phyloP scores from a whole-genome alignment of 164 flowering plant genomes.

The Magnolia changhungtana region DNA sequence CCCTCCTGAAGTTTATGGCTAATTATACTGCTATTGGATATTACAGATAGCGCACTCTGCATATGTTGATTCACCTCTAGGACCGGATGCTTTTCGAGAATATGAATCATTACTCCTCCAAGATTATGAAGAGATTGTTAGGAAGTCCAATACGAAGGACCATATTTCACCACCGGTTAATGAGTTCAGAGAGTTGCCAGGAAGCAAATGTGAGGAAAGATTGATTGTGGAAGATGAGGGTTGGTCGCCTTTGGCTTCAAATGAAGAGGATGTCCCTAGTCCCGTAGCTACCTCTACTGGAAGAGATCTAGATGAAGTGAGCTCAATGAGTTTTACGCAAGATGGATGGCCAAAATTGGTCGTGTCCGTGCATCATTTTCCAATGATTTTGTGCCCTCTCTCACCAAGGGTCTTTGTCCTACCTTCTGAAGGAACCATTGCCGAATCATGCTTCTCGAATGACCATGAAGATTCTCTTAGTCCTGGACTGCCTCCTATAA shows the following conservation, averaged over 20 bases:
- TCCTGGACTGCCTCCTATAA: conserved; percentile 81
- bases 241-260: conserved; percentile 44
- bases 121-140: conserved; percentile 83
- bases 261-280: conserved; percentile 36
- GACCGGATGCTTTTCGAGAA: conserved; percentile 94
- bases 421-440: conserved; percentile 88
- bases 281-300: conserved; percentile 30
- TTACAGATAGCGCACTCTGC: conserved; percentile 77
- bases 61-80: conserved; percentile 89
- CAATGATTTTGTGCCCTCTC: conserved; percentile 81
- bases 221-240: conserved; percentile 51
- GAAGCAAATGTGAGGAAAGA: conserved; percentile 22
- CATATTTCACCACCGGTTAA: conserved; percentile 6
- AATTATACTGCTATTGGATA: background rate
- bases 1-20: conserved; percentile 5
- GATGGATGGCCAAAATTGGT: conserved; percentile 41
- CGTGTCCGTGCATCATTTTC: conserved; percentile 83
- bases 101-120: conserved; percentile 85
- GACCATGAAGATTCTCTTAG: conserved; percentile 70
- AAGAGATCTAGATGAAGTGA: conserved; percentile 26
- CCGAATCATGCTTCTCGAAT: conserved; percentile 74
- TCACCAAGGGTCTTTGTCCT: conserved; percentile 83
- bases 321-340: conserved; percentile 16
- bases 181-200: conserved; percentile 18
- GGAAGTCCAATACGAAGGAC: conserved; percentile 35